Percentiles rank a stretch among this genome's conserved stretches.
These are phyloP conservation scores for Neurospora sp. DNA, from an alignment of 495 filamentous ascomycete species.

Conservation along the genomic window DNA sequence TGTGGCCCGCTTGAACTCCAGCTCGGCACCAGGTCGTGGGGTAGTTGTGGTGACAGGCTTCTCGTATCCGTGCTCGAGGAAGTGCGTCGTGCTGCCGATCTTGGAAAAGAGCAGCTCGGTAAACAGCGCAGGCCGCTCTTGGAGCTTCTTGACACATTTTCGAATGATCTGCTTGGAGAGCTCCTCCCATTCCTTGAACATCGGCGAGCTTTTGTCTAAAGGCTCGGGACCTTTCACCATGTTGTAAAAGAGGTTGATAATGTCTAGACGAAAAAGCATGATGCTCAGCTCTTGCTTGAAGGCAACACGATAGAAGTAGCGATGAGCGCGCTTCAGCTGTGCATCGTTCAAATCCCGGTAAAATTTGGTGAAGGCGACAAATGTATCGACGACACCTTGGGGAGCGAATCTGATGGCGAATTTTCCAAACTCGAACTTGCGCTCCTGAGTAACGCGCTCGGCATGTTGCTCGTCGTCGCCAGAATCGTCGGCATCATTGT, in stretches of 20 bases:
- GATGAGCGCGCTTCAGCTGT: conserved; percentile 87
- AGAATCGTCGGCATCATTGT: conserved; percentile 49
- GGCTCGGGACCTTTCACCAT: conserved; percentile 89
- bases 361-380: conserved; percentile 65
- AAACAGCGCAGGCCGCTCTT: conserved; percentile 70
- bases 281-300: conserved; percentile 90
- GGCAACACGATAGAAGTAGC: conserved; percentile 88
- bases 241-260: conserved; percentile 74
- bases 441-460: conserved; percentile 59
- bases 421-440: conserved; percentile 87
- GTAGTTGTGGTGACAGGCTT: conserved; percentile 55
- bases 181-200: conserved; percentile 87
- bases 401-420: conserved; percentile 73
- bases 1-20: conserved; percentile 66
- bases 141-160: conserved; percentile 64
- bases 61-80: conserved; percentile 83
- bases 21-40: conserved; percentile 52
- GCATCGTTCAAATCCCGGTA: conserved; percentile 70
- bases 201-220: conserved; percentile 49
- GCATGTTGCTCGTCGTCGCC: conserved; percentile 67
- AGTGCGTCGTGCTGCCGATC: conserved; percentile 69
- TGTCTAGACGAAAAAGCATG: conserved; percentile 82
- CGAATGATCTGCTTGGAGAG: conserved; percentile 71
- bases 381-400: conserved; percentile 82
- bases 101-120: conserved; percentile 94